Evolutionary conservation across 2,329 filamentous ascomycete species (phyloP).

Genomic region (Diaporthe eres): DNA sequence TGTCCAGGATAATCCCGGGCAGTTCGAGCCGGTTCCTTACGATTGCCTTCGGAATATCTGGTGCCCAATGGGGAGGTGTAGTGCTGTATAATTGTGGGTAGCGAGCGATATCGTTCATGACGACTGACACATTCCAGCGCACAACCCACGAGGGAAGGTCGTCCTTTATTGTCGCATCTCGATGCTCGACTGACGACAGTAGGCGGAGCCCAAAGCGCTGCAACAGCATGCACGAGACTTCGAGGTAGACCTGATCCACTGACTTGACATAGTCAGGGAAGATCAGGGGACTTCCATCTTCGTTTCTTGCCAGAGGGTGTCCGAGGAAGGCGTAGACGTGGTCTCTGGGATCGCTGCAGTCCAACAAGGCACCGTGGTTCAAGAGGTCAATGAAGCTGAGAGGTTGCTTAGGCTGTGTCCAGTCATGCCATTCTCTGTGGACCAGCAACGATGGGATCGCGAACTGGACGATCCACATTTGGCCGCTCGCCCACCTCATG

Average conservation of each 20-base stretch:
- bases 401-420: background rate
- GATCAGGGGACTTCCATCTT: constrained; percentile 10
- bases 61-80: background rate
- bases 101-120: constrained; percentile 5
- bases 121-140: constrained; percentile 1
- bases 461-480: background rate
- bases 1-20: background rate
- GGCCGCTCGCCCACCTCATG: background rate
- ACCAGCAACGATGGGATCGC: constrained; percentile 6
- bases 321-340: constrained; percentile 26
- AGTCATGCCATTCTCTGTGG: background rate
- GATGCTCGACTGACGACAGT: constrained; percentile 21
- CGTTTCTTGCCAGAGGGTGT: constrained; percentile 2
- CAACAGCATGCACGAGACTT: background rate
- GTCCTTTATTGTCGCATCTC: background rate
- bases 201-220: background rate
- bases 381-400: constrained; percentile 6
- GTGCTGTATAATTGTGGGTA: background rate
- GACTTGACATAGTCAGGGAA: constrained; percentile 3
- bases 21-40: background rate
- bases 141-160: constrained; percentile 3
- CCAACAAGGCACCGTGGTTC: constrained; percentile 7
- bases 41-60: background rate
- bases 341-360: constrained; percentile 15
- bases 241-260: background rate